Base-by-base conservation (phyloP, 140 eudicot species). In the Cichorium intybus region DNA sequence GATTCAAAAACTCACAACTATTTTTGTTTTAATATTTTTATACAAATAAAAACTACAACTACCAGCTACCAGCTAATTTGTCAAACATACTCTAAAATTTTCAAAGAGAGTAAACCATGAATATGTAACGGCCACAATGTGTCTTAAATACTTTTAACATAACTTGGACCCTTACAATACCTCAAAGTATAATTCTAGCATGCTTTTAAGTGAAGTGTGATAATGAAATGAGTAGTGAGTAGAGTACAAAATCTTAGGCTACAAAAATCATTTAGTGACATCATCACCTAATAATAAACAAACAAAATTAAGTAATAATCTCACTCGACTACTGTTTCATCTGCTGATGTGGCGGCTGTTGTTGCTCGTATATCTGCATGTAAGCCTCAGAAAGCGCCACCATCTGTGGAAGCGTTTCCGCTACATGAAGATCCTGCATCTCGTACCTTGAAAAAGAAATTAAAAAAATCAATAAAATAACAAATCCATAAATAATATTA, bases 341-440 rank as follows among this genome's bases (percentile, higher is more conserved):
- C 29, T 63, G 54, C 68, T 29, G 52, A 17, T 68, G 66, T 26
- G 74, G 73, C 59, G 9, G 68, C 54, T 70, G 81, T 59, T 93
- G 99, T 70, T 79, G 97, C 87, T 93, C 99, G 12, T 86, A 93
- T 58, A 93, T 89, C 88, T 93, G 97, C 95, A 89, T 93, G 75
- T 93, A 93, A 4, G 99, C 69, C 77, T 93, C 99, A 0, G 99
- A 88, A 37, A 88, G 94, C 0, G 97, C 99, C 62, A 93, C 99
- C 99, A 93, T 93, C 68, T 93, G 99, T 11, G 99, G 97, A 50
- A 93, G 82, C 7, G 99, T 93, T 70, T 93, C 99, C 16, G 97
- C 79, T 5, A 88, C 97, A 69, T 93, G 99, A 22, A 93, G 89
- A 65, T 93, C 99, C 75, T 93, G 99, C 97, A 93, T 89, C 81